Conservation (phyloP, 164 flowering plant species). For the Warburgia ugandensis region DNA sequence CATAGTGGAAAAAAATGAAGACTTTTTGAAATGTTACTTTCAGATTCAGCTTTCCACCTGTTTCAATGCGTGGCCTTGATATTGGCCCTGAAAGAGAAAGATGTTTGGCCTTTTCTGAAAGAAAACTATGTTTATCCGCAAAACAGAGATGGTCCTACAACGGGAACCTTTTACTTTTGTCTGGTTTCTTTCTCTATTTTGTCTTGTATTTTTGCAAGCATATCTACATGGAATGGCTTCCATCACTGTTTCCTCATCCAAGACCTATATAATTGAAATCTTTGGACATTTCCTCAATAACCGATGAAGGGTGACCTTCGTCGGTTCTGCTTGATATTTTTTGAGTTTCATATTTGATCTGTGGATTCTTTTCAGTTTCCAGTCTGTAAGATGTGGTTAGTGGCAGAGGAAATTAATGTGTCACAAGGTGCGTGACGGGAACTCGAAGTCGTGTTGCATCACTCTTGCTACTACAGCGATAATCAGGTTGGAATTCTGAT, state of each 20-base stretch:
- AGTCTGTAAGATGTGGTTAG: background rate
- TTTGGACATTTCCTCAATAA: slow-evolving; percentile 5
- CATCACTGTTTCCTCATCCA: slow-evolving; percentile 11
- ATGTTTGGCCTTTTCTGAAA: slow-evolving; percentile 5
- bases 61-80: background rate
- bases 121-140: slow-evolving; percentile 8
- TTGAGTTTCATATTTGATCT: too few relatives aligned
- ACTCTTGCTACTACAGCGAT: background rate
- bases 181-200: background rate
- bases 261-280: background rate
- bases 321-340: background rate
- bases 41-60: slow-evolving; percentile 9
- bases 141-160: background rate
- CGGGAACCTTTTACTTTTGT: background rate
- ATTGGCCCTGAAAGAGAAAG: slow-evolving; percentile 5
- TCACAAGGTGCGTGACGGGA: background rate
- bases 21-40: slow-evolving; percentile 1
- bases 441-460: background rate
- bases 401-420: background rate
- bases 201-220: slow-evolving; percentile 4
- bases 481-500: background rate
- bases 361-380: slow-evolving; percentile 4
- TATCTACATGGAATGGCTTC: slow-evolving; percentile 9
- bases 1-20: background rate
- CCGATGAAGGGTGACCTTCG: background rate